phyloP scores from a whole-genome alignment of 1,284 basidiomycete species.

The Waitea zeae region DNA sequence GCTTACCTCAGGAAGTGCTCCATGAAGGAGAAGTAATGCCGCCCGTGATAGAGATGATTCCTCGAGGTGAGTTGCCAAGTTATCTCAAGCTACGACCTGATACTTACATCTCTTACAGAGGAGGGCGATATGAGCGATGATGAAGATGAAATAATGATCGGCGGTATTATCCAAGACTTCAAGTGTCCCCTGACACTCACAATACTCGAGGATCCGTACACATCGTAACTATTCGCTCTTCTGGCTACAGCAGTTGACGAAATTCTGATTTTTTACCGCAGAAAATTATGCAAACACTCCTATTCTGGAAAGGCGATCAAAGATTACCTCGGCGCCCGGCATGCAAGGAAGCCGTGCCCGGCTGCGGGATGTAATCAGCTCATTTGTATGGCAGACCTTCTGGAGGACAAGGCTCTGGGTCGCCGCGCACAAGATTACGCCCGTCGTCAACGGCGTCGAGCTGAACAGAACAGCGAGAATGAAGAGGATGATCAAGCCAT shows the following conservation, averaged over 20 bases:
- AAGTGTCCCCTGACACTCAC: slow-evolving; percentile 64
- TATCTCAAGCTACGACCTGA: slow-evolving; percentile 1
- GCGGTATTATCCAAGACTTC: slow-evolving; percentile 66
- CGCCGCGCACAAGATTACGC: slow-evolving; percentile 25
- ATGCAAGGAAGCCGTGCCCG: slow-evolving; percentile 33
- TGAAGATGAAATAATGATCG: slow-evolving; percentile 68
- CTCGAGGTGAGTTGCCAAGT: slow-evolving; percentile 30
- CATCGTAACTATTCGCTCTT: slow-evolving; percentile 34
- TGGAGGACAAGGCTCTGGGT: slow-evolving; percentile 34
- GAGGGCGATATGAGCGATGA: slow-evolving; percentile 61
- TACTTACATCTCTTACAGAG: slow-evolving; percentile 22
- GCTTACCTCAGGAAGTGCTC: slow-evolving; percentile 41
- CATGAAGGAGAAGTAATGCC: slow-evolving; percentile 57
- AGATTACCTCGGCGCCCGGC: slow-evolving; percentile 25
- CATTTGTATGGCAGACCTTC: slow-evolving; percentile 33
- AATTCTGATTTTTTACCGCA: slow-evolving; percentile 15
- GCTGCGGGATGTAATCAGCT: slow-evolving; percentile 48
- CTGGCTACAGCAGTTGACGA: slow-evolving; percentile 1
- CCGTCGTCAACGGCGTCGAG: too few species aligned
- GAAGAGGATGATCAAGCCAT: too few species aligned
- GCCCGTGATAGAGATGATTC: slow-evolving; percentile 56
- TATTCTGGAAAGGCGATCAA: slow-evolving; percentile 47
- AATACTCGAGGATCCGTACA: slow-evolving; percentile 48
- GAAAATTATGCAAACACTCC: slow-evolving; percentile 50
- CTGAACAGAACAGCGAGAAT: too few species aligned